Base-by-base conservation (phyloP, 2,329 filamentous ascomycete species). In the Botrytis galanthina region DNA sequence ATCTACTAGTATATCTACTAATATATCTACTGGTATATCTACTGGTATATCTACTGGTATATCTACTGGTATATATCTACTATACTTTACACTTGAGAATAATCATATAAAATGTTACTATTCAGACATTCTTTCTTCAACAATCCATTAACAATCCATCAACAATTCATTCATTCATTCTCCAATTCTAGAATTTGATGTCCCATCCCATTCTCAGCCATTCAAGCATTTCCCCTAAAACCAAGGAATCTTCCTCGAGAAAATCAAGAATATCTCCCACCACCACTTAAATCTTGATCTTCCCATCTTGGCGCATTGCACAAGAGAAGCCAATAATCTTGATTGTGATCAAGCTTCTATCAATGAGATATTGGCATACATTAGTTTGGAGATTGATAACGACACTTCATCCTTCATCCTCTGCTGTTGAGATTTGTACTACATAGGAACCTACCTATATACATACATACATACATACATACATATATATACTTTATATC, bases 321-420 rank as follows among this genome's bases (percentile, higher is more conserved):
- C 42, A 48, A 32, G 9, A 16, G 42, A 66, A 46, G 62, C 42
- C 42, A 66, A 26, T 44, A 67, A 67, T 67, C 64, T 67, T 67
- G 64, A 67, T 67, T 54, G 1, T 22, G 29, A 68, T 10, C 35
- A 67, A 68, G 66, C 66, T 68, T 68, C 37, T 42, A 39, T 42
- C 16, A 46, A 64, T 22, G 16, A 29, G 2, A 63, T 29, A 63
- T 42, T 42, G 26, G 39, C 39, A 22, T 20, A 39, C n/a, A 29
- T 42, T 63, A 42, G 37, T 22, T n/a, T 39, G 35, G n/a, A 54
- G 3, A 29, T 54, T 14, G 4, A 16, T 14, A 51, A 51, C 48
- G 12, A n/a, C 48, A 51, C 48, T 51, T n/a, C 1, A 51, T 51
- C n/a, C 22, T 51, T 51, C 44, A 46, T 46, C 42, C 14, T 42